Conservation (phyloP, 768 basidiomycete genomes). For the Suillus subaureus region DNA sequence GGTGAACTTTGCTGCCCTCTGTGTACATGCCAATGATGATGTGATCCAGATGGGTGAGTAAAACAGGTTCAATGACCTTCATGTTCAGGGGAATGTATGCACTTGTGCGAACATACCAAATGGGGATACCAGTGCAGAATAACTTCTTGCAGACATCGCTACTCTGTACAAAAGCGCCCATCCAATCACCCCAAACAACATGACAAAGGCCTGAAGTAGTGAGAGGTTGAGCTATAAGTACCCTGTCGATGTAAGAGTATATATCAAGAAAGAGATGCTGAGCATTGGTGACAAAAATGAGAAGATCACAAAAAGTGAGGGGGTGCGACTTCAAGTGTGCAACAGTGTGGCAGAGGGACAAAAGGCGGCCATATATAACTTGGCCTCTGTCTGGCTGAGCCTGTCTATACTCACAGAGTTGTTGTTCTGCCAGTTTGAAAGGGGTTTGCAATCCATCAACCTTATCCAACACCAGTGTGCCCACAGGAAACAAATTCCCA, state of each 20-base stretch:
- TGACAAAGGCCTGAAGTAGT: neutral
- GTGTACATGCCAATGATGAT: neutral
- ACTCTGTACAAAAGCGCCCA: slow-evolving; percentile 7
- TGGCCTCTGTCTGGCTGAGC: slow-evolving; percentile 1
- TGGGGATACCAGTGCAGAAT: neutral
- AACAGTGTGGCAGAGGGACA: neutral
- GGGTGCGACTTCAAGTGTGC: slow-evolving; percentile 7
- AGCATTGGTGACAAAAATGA: slow-evolving; percentile 11
- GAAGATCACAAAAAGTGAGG: neutral
- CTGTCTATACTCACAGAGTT: neutral
- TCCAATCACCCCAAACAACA: neutral
- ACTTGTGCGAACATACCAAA: neutral
- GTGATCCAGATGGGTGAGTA: neutral
- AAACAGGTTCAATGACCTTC: neutral
- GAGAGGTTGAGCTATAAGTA: slow-evolving; percentile 1
- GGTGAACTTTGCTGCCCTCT: neutral
- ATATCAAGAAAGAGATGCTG: slow-evolving; percentile 9
- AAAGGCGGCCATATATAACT: neutral
- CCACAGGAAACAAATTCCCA: slow-evolving; percentile 1
- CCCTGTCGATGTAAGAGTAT: slow-evolving; percentile 7
- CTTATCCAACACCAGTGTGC: slow-evolving; percentile 6
- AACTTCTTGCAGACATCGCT: neutral
- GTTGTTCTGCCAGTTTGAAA: neutral
- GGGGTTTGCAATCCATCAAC: slow-evolving; percentile 2
- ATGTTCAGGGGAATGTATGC: neutral